These are phyloP conservation scores for Penicillium sp. DNA, from an alignment of 2,329 filamentous ascomycete species.

Conservation along the genomic window DNA sequence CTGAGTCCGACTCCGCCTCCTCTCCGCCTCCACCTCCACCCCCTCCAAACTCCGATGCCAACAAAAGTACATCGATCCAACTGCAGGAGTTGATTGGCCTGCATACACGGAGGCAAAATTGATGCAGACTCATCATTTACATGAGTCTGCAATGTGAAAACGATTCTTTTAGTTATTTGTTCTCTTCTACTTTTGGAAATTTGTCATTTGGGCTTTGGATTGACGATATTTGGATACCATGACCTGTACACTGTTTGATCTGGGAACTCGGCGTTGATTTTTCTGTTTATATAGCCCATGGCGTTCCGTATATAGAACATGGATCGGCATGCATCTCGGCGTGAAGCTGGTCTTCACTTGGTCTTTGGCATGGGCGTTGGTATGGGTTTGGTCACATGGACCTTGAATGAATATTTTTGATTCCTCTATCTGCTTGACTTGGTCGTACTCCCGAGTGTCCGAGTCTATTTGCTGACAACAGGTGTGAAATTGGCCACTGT, in stretches of 20 bases:
- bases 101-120: constrained; percentile 5
- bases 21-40: neutral
- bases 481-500: too few species aligned
- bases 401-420: neutral
- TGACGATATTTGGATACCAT: neutral
- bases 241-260: neutral
- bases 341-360: constrained; percentile 8
- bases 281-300: neutral
- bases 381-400: neutral
- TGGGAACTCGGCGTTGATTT: neutral
- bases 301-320: neutral
- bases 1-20: neutral
- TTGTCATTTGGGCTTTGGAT: neutral
- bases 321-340: neutral
- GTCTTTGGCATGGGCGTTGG: constrained; percentile 3
- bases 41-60: constrained; percentile 9
- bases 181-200: neutral
- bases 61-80: constrained; percentile 28
- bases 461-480: too few species aligned
- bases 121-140: neutral
- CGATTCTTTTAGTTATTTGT: neutral
- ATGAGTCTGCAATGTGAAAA: constrained; percentile 4
- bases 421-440: too few species aligned
- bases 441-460: too few species aligned
- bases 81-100: constrained; percentile 18